Conservation (phyloP, 2,329 filamentous ascomycete genomes). For the Verticillium nonalfalfae region DNA sequence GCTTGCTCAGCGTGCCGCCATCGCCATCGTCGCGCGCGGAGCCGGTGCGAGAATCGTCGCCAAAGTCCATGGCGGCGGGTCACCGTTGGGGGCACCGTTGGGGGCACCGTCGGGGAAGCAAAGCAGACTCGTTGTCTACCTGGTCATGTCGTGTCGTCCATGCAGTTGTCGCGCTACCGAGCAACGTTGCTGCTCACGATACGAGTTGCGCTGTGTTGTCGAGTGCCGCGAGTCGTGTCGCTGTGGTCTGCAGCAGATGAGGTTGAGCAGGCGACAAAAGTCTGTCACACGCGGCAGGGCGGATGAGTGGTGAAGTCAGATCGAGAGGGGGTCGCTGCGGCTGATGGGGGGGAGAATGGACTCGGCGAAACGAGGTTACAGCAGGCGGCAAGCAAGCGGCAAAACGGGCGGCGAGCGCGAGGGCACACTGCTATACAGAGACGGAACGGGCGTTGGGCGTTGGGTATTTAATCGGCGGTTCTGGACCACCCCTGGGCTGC, state of each 20-base stretch:
- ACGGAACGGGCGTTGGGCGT: background rate
- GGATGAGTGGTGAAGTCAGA: background rate
- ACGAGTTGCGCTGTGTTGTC: background rate
- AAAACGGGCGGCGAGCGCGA: background rate
- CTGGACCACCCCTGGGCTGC: background rate
- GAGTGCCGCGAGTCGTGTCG: background rate
- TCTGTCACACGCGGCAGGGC: background rate
- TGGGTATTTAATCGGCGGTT: background rate
- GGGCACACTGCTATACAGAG: background rate
- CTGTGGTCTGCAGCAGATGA: background rate
- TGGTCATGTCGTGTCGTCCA: background rate
- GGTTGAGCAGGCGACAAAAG: background rate
- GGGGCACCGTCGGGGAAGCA: too few relatives aligned
- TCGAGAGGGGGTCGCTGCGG: background rate
- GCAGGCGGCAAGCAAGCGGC: background rate
- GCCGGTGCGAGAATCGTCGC: slow-evolving; percentile 32
- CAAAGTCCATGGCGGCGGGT: slow-evolving; percentile 1
- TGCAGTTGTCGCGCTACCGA: background rate
- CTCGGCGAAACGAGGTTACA: background rate
- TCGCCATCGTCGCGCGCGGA: slow-evolving; percentile 34
- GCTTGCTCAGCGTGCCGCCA: slow-evolving; percentile 26
- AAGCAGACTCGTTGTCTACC: background rate
- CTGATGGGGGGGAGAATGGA: background rate
- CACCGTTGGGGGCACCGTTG: background rate
- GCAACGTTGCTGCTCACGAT: background rate